phyloP scores from a whole-genome alignment of 192 early-diverging fungal genomes.

The Chytriomyces confervae region DNA sequence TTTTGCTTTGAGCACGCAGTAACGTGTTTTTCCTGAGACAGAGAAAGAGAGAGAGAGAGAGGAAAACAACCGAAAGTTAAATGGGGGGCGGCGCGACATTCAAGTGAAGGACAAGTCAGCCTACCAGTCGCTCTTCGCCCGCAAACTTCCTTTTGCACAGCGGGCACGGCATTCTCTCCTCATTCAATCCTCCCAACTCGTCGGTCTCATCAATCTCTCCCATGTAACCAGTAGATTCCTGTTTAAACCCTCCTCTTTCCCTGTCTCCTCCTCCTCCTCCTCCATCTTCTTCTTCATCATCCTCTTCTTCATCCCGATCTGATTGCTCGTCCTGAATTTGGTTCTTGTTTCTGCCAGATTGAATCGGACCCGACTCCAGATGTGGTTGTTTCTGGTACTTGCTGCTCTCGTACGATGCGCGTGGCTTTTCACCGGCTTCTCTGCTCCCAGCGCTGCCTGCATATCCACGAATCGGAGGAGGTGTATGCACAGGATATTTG shows the following conservation, averaged over 20 bases:
- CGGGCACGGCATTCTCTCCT: conserved; percentile 40
- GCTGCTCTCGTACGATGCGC: too few relatives aligned
- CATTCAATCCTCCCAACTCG: too few relatives aligned
- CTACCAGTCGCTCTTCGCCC: conserved; percentile 50
- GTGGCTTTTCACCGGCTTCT: too few relatives aligned
- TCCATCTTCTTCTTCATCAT: neutral
- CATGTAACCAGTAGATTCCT: neutral
- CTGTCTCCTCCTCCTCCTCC: neutral
- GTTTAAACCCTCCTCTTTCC: neutral
- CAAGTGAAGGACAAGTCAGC: neutral
- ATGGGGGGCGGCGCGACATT: too few relatives aligned
- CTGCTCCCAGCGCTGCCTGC: too few relatives aligned
- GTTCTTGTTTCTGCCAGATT: neutral
- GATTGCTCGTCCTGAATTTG: neutral
- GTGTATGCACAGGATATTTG: too few relatives aligned
- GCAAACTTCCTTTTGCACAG: conserved; percentile 57
- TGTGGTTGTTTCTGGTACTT: neutral
- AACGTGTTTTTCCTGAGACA: conserved; percentile 50
- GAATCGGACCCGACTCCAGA: neutral
- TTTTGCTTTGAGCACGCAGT: conserved; percentile 50
- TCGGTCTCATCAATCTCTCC: neutral
- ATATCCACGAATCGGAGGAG: too few relatives aligned
- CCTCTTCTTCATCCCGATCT: neutral
- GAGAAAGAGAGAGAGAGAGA: neutral
- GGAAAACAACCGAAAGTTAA: neutral